A percentile compares a stretch with the other conserved stretches of the same genome.
These are phyloP conservation scores for Persicaria maculosa DNA, from an alignment of 148 eudicot species.

Conservation along the genomic window DNA sequence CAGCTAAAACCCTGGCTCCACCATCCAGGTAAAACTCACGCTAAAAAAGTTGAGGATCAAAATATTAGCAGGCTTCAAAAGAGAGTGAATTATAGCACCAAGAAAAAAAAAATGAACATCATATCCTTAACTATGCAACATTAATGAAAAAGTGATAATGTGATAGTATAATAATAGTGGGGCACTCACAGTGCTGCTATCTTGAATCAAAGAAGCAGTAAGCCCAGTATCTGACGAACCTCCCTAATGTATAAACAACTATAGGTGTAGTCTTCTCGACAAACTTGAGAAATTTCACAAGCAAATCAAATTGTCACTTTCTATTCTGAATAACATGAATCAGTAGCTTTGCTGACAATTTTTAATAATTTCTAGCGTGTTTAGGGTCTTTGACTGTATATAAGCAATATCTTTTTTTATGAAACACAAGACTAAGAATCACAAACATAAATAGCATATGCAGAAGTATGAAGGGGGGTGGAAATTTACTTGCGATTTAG, in stretches of 20 bases:
- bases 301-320: conserved; percentile 14
- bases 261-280: conserved; percentile 99
- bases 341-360: not conserved
- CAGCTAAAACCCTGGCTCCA: conserved; percentile 99
- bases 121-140: not conserved
- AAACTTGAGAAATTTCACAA: conserved; percentile 84
- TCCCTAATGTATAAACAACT: conserved; percentile 96
- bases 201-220: conserved; percentile 93
- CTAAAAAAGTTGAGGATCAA: conserved; percentile 27
- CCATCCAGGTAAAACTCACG: conserved; percentile 99
- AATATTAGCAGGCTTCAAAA: not conserved
- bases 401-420: no score
- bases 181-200: conserved; percentile 76
- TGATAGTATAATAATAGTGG: not conserved
- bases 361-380: not conserved
- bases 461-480: not conserved
- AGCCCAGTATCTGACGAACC: conserved; percentile 99
- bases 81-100: not conserved
- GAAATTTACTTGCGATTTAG: conserved; percentile 77
- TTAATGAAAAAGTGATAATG: not conserved
- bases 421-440: not conserved
- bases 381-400: no score
- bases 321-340: not conserved
- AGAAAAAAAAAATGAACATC: conserved; percentile 1
- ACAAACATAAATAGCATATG: not conserved